Conservation (phyloP, 805 yeast genomes). For the Maudiozyma turicensis region DNA sequence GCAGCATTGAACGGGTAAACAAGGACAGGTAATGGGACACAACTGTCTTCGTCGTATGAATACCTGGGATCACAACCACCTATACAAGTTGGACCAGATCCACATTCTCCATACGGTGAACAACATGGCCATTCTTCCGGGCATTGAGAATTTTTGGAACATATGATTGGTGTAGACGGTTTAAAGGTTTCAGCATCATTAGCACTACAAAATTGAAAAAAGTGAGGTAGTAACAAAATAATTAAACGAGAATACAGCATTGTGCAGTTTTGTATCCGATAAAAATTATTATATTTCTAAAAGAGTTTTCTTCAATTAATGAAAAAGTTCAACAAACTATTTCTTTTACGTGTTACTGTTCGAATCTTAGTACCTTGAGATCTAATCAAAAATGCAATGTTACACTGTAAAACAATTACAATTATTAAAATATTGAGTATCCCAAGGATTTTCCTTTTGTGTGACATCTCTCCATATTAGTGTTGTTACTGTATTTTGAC, state of each 20-base stretch:
- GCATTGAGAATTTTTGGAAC: conserved; percentile 34
- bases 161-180: conserved; percentile 16
- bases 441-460: background rate
- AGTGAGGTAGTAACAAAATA: background rate
- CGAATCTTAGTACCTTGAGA: too few relatives aligned
- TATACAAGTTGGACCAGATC: conserved; percentile 63
- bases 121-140: conserved; percentile 81
- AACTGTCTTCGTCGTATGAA: conserved; percentile 56
- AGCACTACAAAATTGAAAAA: background rate
- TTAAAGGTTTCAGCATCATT: conserved; percentile 14
- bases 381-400: too few relatives aligned
- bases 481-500: background rate
- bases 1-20: conserved; percentile 33
- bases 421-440: too few relatives aligned
- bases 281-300: too few relatives aligned
- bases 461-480: background rate
- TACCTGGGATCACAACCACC: conserved; percentile 81
- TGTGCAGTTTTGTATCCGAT: too few relatives aligned
- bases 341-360: too few relatives aligned
- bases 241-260: too few relatives aligned
- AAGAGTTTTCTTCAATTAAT: too few relatives aligned
- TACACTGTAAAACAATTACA: too few relatives aligned
- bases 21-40: conserved; percentile 67
- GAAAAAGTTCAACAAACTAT: too few relatives aligned
- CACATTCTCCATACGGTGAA: conserved; percentile 76